A percentile compares a stretch with the other conserved stretches of the same genome.
These are phyloP conservation scores for Trichoderma afroharzianum DNA, from an alignment of 2,329 filamentous ascomycete species.

Conservation along the genomic window DNA sequence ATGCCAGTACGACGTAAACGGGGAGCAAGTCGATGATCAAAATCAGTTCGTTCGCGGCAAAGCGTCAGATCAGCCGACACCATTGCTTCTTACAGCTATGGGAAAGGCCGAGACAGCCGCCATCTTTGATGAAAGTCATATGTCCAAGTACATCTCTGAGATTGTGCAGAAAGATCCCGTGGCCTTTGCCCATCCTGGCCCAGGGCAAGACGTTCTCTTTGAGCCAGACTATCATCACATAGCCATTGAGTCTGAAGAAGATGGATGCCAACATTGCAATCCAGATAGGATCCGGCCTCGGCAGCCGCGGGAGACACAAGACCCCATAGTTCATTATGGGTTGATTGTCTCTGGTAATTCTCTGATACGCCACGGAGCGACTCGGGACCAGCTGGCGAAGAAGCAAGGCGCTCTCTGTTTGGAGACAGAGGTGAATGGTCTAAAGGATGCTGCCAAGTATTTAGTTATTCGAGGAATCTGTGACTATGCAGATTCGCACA, in stretches of 20 bases:
- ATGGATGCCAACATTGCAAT: neutral
- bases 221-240: neutral
- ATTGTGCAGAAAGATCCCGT: neutral
- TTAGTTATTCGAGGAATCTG: neutral
- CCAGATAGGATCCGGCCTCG: neutral
- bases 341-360: neutral
- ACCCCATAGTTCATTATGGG: neutral
- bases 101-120: conserved; percentile 3
- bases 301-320: neutral
- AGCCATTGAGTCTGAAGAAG: neutral
- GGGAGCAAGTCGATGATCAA: neutral
- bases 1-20: neutral
- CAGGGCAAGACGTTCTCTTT: conserved; percentile 4
- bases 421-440: neutral
- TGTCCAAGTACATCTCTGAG: neutral
- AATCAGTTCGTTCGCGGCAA: neutral
- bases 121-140: conserved; percentile 4
- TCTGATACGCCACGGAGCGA: neutral
- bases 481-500: neutral
- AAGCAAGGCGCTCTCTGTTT: neutral
- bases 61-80: neutral
- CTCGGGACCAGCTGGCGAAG: neutral
- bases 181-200: neutral
- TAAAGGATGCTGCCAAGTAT: neutral
- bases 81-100: conserved; percentile 1